These are phyloP conservation scores for Penicillium sp. DNA, from an alignment of 2,329 filamentous ascomycete species.

Conservation along the genomic window DNA sequence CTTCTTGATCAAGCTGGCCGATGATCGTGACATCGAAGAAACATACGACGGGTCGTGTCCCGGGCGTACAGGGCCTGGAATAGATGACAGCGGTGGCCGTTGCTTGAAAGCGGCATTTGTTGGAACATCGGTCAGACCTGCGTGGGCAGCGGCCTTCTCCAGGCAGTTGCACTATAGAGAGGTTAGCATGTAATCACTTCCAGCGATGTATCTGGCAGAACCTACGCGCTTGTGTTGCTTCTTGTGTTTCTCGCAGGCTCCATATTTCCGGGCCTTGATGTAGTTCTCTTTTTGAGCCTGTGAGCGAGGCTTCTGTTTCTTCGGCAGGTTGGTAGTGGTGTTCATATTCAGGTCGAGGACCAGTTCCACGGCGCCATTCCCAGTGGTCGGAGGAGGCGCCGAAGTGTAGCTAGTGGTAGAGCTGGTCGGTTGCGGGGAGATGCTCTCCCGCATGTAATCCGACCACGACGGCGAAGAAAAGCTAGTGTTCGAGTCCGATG, in stretches of 20 bases:
- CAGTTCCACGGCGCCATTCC: constrained; percentile 31
- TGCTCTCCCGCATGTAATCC: constrained; percentile 25
- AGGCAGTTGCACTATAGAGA: constrained; percentile 37
- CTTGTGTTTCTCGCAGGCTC: constrained; percentile 41
- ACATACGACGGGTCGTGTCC: constrained; percentile 10
- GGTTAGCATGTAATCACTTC: constrained; percentile 12
- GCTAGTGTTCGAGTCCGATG: constrained; percentile 27
- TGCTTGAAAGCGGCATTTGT: constrained; percentile 8
- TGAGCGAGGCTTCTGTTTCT: constrained; percentile 40
- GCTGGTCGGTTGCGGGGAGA: constrained; percentile 21
- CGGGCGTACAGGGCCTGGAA: constrained; percentile 5
- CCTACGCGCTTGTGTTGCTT: constrained; percentile 42
- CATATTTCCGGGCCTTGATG: constrained; percentile 40
- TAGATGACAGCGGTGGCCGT: constrained; percentile 2
- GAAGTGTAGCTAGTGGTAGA: constrained; percentile 20
- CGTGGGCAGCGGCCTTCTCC: constrained; percentile 29
- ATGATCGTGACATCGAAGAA: constrained; percentile 5
- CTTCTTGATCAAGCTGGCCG: constrained; percentile 5
- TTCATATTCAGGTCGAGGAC: constrained; percentile 44
- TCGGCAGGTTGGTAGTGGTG: constrained; percentile 37
- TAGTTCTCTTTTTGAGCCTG: constrained; percentile 41
- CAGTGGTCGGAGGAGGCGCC: constrained; percentile 15
- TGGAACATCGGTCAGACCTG: constrained; percentile 16
- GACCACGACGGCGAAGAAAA: constrained; percentile 33
- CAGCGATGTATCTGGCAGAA: not conserved